Percentiles rank a stretch among this genome's conserved stretches.
phyloP scores from a whole-genome alignment of 1,284 basidiomycete genomes.

The Trichosporon sp. region DNA sequence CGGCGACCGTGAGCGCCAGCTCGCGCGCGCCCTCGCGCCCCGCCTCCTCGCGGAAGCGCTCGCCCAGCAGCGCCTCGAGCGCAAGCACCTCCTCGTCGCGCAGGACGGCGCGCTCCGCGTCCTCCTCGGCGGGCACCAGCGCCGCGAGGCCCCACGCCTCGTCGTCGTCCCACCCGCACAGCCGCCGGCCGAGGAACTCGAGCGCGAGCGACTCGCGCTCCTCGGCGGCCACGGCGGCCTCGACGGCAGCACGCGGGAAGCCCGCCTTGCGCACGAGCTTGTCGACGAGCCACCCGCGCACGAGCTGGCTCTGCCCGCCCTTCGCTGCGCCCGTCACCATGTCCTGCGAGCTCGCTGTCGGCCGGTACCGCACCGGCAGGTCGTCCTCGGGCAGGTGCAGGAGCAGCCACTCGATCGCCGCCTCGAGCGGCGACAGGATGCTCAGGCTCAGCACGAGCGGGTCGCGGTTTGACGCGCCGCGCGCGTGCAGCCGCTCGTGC shows the following conservation, averaged over 20 bases:
- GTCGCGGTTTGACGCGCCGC: conserved; percentile 21
- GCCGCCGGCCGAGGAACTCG: conserved; percentile 45
- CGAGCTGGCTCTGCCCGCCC: conserved; percentile 57
- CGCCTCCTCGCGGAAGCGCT: conserved; percentile 44
- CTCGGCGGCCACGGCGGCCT: conserved; percentile 52
- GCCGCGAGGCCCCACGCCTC: conserved; percentile 50
- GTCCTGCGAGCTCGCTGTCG: conserved; percentile 63
- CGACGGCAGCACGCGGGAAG: conserved; percentile 70
- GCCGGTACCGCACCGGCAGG: conserved; percentile 61
- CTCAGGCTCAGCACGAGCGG: conserved; percentile 50
- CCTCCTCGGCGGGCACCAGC: conserved; percentile 48
- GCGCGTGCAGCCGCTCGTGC: conserved; percentile 37
- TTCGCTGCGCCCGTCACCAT: conserved; percentile 52
- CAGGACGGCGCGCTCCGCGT: conserved; percentile 54
- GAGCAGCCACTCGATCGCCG: conserved; percentile 52
- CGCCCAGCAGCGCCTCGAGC: conserved; percentile 55
- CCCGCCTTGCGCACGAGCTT: conserved; percentile 77
- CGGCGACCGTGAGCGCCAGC: conserved; percentile 7
- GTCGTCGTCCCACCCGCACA: conserved; percentile 50
- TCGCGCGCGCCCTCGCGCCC: conserved; percentile 35
- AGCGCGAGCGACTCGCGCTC: conserved; percentile 44
- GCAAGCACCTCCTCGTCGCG: conserved; percentile 69
- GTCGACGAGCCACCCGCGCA: conserved; percentile 75
- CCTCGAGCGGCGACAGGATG: conserved; percentile 55
- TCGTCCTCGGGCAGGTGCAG: conserved; percentile 55